Conservation (phyloP, 176 grass and related monocot genomes). For the Dendrocalamus sinicus region DNA sequence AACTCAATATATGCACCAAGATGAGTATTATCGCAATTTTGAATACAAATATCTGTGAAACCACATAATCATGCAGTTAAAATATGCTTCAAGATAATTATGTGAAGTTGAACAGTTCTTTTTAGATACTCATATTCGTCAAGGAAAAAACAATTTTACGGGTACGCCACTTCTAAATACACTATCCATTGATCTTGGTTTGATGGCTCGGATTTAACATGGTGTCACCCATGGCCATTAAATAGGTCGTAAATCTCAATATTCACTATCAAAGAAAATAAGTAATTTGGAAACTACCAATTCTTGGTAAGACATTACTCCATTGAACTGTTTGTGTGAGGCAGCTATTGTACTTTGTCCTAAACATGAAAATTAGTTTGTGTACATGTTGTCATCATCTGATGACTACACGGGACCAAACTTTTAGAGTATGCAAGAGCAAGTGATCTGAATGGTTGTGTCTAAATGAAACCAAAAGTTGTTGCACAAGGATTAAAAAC, state of each 20-base stretch:
- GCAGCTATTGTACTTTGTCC: neutral
- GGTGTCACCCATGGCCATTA: neutral
- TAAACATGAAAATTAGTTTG: conserved; percentile 15
- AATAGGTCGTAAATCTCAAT: conserved; percentile 22
- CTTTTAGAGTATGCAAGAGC: neutral
- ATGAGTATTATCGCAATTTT: neutral
- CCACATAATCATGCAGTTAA: conserved; percentile 1
- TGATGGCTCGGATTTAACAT: conserved; percentile 9
- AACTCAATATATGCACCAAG: neutral
- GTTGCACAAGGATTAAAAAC: neutral
- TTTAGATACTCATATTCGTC: neutral
- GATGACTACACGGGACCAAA: neutral
- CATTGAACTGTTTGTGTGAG: neutral
- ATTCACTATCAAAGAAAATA: conserved; percentile 12
- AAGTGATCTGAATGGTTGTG: neutral
- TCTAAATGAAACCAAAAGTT: neutral
- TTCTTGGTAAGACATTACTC: conserved; percentile 14
- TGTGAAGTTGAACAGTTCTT: conserved; percentile 8
- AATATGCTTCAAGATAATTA: conserved; percentile 13
- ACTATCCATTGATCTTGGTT: neutral
- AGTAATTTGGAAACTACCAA: neutral
- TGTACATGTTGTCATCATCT: neutral
- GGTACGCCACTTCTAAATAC: neutral
- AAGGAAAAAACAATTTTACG: neutral
- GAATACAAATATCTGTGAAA: neutral